Evolutionary conservation across 352 stramenopile genomes (phyloP).

Genomic region (Lagenidium sp.): DNA sequence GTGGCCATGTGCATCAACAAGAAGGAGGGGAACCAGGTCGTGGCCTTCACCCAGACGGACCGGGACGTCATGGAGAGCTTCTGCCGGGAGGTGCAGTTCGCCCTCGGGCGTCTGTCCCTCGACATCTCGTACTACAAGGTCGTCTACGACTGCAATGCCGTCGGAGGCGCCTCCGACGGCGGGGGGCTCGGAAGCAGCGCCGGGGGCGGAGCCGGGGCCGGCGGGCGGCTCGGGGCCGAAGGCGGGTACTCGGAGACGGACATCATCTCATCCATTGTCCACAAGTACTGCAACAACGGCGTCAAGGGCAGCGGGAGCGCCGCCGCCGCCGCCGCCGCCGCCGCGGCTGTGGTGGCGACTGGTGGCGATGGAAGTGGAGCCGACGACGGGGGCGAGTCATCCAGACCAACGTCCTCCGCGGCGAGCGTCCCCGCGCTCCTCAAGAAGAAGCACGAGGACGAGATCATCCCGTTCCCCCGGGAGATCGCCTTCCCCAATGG

Average conservation of each 20-base stretch:
- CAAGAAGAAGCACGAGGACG: conserved; percentile 45
- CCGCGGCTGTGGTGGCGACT: not conserved
- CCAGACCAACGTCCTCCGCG: not conserved
- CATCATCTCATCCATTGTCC: conserved; percentile 25
- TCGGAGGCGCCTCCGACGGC: not conserved
- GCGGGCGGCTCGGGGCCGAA: not conserved
- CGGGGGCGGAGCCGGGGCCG: not conserved
- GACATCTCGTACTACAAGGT: conserved; percentile 80
- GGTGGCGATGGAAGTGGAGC: conserved; percentile 1
- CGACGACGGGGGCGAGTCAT: not conserved
- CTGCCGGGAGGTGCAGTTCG: conserved; percentile 57
- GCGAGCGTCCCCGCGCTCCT: conserved; percentile 11
- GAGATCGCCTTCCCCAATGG: conserved; percentile 32
- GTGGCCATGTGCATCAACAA: conserved; percentile 91
- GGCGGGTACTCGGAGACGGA: conserved; percentile 12
- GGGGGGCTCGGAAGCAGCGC: not conserved
- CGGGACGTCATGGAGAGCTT: conserved; percentile 50
- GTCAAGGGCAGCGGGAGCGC: not conserved
- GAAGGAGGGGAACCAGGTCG: conserved; percentile 53
- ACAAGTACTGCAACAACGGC: conserved; percentile 21
- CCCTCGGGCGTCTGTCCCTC: conserved; percentile 48
- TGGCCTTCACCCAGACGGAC: conserved; percentile 53
- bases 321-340: not conserved
- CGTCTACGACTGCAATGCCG: conserved; percentile 16
- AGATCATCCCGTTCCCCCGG: conserved; percentile 44